phyloP scores from a whole-genome alignment of 371 early-diverging fungal genomes.

The Apophysomyces ossiformis region DNA sequence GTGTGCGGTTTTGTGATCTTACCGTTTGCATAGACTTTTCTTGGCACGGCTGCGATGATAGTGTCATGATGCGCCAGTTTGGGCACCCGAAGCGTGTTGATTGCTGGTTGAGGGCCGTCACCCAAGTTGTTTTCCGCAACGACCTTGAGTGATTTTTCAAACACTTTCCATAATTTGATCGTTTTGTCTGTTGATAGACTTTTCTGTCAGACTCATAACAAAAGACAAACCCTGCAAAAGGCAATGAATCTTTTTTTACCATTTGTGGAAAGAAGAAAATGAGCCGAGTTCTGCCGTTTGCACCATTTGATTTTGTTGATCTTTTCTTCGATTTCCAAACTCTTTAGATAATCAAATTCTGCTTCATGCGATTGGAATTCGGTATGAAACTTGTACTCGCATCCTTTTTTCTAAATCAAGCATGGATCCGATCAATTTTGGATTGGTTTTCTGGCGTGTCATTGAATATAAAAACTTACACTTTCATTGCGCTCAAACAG shows the following conservation, averaged over 20 bases:
- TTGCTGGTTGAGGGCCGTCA: conserved; percentile 56
- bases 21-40: conserved; percentile 93
- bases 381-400: conserved; percentile 98
- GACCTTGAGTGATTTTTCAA: conserved; percentile 93
- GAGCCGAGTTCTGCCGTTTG: conserved; percentile 91
- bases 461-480: conserved; percentile 58
- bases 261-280: conserved; percentile 96
- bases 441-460: not conserved
- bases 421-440: not conserved
- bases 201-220: not conserved
- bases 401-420: conserved; percentile 88
- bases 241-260: conserved; percentile 55
- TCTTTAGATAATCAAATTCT: conserved; percentile 99
- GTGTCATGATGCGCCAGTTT: conserved; percentile 91
- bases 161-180: conserved; percentile 99
- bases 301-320: conserved; percentile 99
- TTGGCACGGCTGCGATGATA: conserved; percentile 93
- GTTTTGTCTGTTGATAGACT: conserved; percentile 83
- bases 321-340: conserved; percentile 99
- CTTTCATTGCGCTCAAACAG: conserved; percentile 96
- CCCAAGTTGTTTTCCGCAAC: conserved; percentile 88
- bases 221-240: not conserved
- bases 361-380: conserved; percentile 99
- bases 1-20: not conserved
- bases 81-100: conserved; percentile 74